A percentile compares a stretch with the other conserved stretches of the same genome.
These are phyloP conservation scores for Globisporangium alternatum DNA, from an alignment of 352 stramenopile genomes.

Conservation along the genomic window DNA sequence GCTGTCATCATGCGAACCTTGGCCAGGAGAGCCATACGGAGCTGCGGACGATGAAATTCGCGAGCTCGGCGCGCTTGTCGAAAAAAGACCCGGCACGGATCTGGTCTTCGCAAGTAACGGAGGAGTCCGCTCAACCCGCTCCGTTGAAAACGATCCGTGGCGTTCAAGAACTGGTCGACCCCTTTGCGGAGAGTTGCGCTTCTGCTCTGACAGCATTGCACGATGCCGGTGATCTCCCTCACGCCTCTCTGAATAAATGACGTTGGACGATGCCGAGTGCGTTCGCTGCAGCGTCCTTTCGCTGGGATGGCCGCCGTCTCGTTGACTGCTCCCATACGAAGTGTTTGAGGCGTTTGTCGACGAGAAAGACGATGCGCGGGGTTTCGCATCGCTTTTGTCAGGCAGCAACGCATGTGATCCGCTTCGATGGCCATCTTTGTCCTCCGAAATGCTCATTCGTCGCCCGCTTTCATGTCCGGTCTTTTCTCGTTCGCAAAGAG, in stretches of 20 bases:
- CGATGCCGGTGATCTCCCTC: conserved; percentile 20
- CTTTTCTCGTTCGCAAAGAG: neutral
- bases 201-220: conserved; percentile 8
- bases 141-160: conserved; percentile 37
- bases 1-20: conserved; percentile 9
- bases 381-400: conserved; percentile 25
- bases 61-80: conserved; percentile 1
- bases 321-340: neutral
- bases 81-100: conserved; percentile 10
- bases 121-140: conserved; percentile 10
- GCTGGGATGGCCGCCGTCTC: neutral
- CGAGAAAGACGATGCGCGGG: conserved; percentile 39
- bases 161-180: conserved; percentile 39
- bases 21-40: conserved; percentile 11
- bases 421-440: conserved; percentile 28
- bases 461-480: neutral
- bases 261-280: conserved; percentile 11
- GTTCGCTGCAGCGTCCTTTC: conserved; percentile 12
- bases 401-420: conserved; percentile 11
- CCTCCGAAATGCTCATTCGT: conserved; percentile 15
- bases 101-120: conserved; percentile 11
- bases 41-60: neutral
- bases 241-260: conserved; percentile 18
- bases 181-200: conserved; percentile 20
- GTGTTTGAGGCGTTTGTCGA: conserved; percentile 11